Conservation (phyloP, 139 green algal species). For the Desmodesmus armatus region DNA sequence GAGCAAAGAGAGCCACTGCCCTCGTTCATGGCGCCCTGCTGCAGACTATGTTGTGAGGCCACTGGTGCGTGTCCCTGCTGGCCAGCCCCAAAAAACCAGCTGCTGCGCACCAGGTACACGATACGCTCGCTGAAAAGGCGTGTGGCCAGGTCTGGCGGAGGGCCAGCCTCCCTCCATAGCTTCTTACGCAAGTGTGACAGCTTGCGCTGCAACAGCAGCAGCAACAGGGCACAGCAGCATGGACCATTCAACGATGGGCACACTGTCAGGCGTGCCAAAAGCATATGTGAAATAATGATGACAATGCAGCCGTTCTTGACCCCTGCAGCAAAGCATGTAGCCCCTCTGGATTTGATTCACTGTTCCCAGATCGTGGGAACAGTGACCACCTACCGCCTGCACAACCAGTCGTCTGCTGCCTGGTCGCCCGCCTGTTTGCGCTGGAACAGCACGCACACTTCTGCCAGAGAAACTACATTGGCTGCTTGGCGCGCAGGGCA, state of each 20-base stretch:
- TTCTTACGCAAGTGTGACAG: slow-evolving; percentile 64
- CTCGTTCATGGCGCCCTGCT: too few species aligned
- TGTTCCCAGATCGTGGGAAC: too few species aligned
- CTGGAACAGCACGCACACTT: neutral
- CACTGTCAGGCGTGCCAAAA: neutral
- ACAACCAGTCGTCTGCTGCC: slow-evolving; percentile 40
- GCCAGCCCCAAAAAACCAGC: too few species aligned
- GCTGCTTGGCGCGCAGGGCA: slow-evolving; percentile 26
- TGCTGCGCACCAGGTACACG: slow-evolving; percentile 91
- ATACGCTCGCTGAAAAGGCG: slow-evolving; percentile 99
- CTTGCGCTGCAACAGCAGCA: slow-evolving; percentile 54
- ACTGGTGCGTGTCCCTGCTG: too few species aligned
- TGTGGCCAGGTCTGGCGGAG: slow-evolving; percentile 96
- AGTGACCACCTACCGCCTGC: slow-evolving; percentile 34
- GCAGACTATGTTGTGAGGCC: too few species aligned
- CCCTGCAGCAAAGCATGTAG: neutral
- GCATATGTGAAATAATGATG: neutral
- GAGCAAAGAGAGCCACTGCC: too few species aligned
- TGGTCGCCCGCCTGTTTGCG: neutral
- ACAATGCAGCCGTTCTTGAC: neutral
- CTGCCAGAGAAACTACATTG: slow-evolving; percentile 29
- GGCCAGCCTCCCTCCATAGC: slow-evolving; percentile 70
- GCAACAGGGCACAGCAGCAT: neutral
- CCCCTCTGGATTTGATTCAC: too few species aligned
- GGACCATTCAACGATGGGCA: neutral